phyloP scores from a whole-genome alignment of 257 asterid species.

The Solanum ahanhuiri region DNA sequence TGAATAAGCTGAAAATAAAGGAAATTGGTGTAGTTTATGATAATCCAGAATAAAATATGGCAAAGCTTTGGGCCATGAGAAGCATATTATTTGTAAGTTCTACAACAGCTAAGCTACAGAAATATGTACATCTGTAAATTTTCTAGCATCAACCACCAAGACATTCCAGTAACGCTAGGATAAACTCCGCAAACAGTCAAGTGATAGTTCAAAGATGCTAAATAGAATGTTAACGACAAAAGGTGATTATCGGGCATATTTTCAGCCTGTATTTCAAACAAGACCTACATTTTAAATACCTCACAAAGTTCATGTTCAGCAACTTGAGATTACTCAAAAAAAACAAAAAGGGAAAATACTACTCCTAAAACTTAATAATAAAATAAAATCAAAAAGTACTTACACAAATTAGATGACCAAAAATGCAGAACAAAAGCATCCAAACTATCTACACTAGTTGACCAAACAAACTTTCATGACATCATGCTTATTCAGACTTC shows the following conservation, averaged over 20 bases:
- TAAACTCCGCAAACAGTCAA: background rate
- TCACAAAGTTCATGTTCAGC: background rate
- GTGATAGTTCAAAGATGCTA: background rate
- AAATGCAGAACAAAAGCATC: background rate
- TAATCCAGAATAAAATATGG: background rate
- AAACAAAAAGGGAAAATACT: background rate
- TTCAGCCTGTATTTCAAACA: background rate
- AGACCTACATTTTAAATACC: background rate
- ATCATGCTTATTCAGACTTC: background rate
- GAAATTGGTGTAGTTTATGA: background rate
- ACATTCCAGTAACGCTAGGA: background rate
- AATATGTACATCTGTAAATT: background rate
- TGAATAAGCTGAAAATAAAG: background rate
- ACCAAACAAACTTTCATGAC: background rate
- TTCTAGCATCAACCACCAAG: background rate
- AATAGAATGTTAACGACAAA: background rate
- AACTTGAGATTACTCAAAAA: background rate
- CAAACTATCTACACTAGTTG: background rate
- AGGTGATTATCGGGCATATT: background rate
- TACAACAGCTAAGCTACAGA: background rate
- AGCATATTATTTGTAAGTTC: background rate
- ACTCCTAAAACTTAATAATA: background rate
- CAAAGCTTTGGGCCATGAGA: background rate
- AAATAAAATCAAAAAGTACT: background rate
- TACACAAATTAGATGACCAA: background rate